Evolutionary conservation across 2,329 filamentous ascomycete genomes (phyloP).

Genomic region (Samsoniella hepiali): DNA sequence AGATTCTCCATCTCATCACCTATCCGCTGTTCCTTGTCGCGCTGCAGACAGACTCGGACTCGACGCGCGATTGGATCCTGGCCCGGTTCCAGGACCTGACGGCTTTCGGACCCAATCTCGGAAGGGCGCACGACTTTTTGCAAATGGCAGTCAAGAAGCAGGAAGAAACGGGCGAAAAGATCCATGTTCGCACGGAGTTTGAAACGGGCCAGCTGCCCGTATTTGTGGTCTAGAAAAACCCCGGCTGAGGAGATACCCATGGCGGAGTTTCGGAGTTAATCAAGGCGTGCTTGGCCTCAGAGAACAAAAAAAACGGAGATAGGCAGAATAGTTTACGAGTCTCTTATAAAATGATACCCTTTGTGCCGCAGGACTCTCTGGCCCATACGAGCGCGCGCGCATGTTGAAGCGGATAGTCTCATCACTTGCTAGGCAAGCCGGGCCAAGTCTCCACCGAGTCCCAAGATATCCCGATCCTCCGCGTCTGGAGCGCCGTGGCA

Average conservation of each 20-base stretch:
- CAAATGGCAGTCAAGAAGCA: conserved; percentile 11
- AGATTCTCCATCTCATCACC: conserved; percentile 31
- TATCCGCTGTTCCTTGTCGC: conserved; percentile 36
- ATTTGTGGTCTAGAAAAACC: conserved; percentile 7
- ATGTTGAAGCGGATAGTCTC: neutral
- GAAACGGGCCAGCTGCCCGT: neutral
- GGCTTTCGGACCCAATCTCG: conserved; percentile 32
- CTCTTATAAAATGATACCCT: no score
- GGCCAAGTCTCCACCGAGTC: neutral
- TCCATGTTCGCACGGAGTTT: conserved; percentile 3
- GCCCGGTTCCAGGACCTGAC: conserved; percentile 30
- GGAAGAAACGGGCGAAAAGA: conserved; percentile 1
- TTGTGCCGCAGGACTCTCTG: no score
- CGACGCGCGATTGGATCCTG: conserved; percentile 35
- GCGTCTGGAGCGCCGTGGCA: neutral
- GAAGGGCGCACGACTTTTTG: conserved; percentile 31
- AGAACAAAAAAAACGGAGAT: no score
- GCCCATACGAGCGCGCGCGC: no score
- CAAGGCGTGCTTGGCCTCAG: neutral
- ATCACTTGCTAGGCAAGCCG: neutral
- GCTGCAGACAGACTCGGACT: conserved; percentile 32
- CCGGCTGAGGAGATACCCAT: no score
- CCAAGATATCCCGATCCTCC: conserved; percentile 8
- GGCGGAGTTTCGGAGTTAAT: neutral
- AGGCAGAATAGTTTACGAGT: neutral